A percentile compares a stretch with the other conserved stretches of the same genome.
These are phyloP conservation scores for Chrysanthemum lavandulifolium DNA, from an alignment of 129 eudicot genomes.

Conservation along the genomic window DNA sequence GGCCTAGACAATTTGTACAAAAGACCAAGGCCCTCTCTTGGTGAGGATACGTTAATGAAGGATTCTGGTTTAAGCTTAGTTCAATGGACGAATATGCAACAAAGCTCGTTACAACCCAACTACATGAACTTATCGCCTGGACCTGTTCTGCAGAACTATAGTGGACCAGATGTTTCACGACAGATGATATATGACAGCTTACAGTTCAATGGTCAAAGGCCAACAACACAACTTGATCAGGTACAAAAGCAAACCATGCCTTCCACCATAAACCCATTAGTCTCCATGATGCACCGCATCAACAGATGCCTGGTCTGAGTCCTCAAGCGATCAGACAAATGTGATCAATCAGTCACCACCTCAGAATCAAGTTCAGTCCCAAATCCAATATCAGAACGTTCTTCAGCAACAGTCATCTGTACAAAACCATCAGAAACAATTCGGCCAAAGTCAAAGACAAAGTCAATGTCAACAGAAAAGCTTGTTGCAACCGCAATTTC, in stretches of 20 bases:
- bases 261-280: constrained; percentile 40
- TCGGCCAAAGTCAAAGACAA: background rate
- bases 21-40: constrained; percentile 87
- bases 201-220: constrained; percentile 66
- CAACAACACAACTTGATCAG: constrained; percentile 57
- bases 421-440: background rate
- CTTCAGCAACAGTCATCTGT: constrained; percentile 9
- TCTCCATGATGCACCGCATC: constrained; percentile 56
- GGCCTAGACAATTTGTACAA: constrained; percentile 65
- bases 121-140: constrained; percentile 54
- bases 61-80: constrained; percentile 83
- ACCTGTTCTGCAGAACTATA: constrained; percentile 33
- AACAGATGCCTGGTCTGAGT: constrained; percentile 49
- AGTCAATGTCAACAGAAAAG: constrained; percentile 41
- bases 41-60: constrained; percentile 60
- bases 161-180: constrained; percentile 44
- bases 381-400: constrained; percentile 46
- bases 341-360: too few relatives aligned
- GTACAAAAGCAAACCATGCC: constrained; percentile 52
- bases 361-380: constrained; percentile 59
- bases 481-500: constrained; percentile 36
- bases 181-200: constrained; percentile 36
- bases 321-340: constrained; percentile 38
- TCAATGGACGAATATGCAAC: constrained; percentile 95
- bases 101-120: constrained; percentile 54